Conservation (phyloP, 768 basidiomycete species). For the Cubamyces lactineus region DNA sequence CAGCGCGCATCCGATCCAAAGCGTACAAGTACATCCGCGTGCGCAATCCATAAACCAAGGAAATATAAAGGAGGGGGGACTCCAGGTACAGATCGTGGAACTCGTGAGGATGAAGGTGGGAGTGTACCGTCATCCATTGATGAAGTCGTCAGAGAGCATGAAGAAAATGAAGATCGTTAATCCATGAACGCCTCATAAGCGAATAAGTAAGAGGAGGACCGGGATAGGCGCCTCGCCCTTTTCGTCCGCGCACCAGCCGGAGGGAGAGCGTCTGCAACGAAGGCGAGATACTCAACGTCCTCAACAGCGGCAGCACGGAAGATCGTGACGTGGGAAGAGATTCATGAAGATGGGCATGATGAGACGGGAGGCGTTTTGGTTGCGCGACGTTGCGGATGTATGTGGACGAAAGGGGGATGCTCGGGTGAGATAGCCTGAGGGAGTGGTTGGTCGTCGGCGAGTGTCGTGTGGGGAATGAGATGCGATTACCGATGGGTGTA, state of each 20-base stretch:
- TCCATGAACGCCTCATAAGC: conserved; percentile 7
- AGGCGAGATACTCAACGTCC: neutral
- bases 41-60: conserved; percentile 15
- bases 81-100: conserved; percentile 6
- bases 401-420: conserved; percentile 1
- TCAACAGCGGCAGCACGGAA: conserved; percentile 3
- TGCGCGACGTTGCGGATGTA: conserved; percentile 8
- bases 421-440: conserved; percentile 8
- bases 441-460: conserved; percentile 10
- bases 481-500: conserved; percentile 22
- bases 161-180: conserved; percentile 10
- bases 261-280: neutral
- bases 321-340: conserved; percentile 6
- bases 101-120: neutral
- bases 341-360: conserved; percentile 10
- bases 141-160: conserved; percentile 10
- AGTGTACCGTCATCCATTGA: conserved; percentile 12
- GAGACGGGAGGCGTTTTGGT: conserved; percentile 6
- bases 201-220: conserved; percentile 16
- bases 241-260: conserved; percentile 13
- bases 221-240: conserved; percentile 13
- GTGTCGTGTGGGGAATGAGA: conserved; percentile 7
- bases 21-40: conserved; percentile 19
- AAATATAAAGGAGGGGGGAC: neutral
- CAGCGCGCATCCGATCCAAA: conserved; percentile 5